phyloP scores from a whole-genome alignment of 2,329 filamentous ascomycete genomes.

The Pseudogymnoascus sp. region DNA sequence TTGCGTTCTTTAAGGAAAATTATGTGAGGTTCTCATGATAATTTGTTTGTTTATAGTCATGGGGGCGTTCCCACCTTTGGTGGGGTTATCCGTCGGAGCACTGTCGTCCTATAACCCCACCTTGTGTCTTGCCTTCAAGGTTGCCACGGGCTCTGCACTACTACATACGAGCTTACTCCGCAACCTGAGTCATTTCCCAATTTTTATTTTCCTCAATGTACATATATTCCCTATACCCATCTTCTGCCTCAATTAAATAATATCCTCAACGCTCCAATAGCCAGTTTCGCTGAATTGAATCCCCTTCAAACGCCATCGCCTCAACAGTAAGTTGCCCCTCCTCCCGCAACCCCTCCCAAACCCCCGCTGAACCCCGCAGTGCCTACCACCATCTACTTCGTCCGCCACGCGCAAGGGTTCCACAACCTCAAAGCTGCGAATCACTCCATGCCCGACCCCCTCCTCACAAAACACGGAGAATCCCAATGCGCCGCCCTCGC shows the following conservation, averaged over 20 bases:
- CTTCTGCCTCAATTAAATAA: neutral
- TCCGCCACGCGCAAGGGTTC: constrained; percentile 69
- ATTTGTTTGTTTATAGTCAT: neutral
- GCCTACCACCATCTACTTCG: constrained; percentile 48
- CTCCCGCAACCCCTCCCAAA: neutral
- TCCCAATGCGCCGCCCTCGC: constrained; percentile 63
- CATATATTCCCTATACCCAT: neutral
- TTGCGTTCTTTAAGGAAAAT: neutral
- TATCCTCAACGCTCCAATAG: neutral
- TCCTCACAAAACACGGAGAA: constrained; percentile 67
- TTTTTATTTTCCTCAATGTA: neutral
- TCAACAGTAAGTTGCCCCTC: neutral
- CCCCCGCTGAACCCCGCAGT: neutral
- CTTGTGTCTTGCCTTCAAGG: neutral
- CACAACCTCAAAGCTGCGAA: constrained; percentile 71
- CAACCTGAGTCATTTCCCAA: neutral
- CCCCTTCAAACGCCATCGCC: neutral
- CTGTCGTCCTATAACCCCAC: constrained; percentile 7
- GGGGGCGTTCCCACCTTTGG: neutral
- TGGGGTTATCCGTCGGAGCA: constrained; percentile 1
- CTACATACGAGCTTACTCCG: neutral
- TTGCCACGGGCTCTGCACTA: neutral
- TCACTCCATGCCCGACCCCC: constrained; percentile 67
- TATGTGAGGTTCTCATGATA: neutral
- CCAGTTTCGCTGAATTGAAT: neutral